Base-by-base conservation (phyloP, 257 asterid genomes). In the Salvia splendens region DNA sequence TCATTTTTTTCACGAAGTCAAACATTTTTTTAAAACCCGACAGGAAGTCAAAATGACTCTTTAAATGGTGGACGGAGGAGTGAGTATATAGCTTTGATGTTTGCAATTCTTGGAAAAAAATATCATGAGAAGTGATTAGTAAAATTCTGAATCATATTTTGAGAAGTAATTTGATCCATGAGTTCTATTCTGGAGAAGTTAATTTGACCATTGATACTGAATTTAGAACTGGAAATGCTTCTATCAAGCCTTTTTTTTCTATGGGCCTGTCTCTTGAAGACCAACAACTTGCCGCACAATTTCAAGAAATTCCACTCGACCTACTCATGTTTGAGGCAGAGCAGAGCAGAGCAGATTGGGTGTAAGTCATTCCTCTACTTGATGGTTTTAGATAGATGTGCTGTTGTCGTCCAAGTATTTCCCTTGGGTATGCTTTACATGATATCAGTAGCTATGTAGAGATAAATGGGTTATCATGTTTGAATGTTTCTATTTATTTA, bases 281-380 rank as follows among this genome's bases (percentile, higher is more conserved):
- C 70, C 95, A 85, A 71, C 95, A 80, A 46, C 87, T 94, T 71
- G 99, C 99, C 47, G 85, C 95, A 41, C 97, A 94, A 62, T 94
- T 94, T 75, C 99, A 91, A 68, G 99, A 94, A 79, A 85, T 94
- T 75, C 93, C 96, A 2, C 72, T 88, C 79, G 99, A 91, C 73
- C 74, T 87, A 51, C 86, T 93, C 66, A 84, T 91, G 97, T 79
- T 91, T 72, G 99, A 88, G 83, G 99, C n/a, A n/a, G n/a, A n/a
- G n/a, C n/a, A n/a, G n/a, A n/a, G n/a, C 97, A 12, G 99, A 91
- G 82, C 75, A 73, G 45, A 79, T 91, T 80, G 99, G 99, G 73
- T 91, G 99, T 90, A 86, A 16, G 96, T 71, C 62, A 46, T n/a
- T n/a, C 43, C 16, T 35, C 12, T 7, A 63, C 49, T 38, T 38